Evolutionary conservation across 805 yeast genomes (phyloP), one percentile per base, ranked within the genome.

Genomic region (Wickerhamiella alocasiicola): DNA sequence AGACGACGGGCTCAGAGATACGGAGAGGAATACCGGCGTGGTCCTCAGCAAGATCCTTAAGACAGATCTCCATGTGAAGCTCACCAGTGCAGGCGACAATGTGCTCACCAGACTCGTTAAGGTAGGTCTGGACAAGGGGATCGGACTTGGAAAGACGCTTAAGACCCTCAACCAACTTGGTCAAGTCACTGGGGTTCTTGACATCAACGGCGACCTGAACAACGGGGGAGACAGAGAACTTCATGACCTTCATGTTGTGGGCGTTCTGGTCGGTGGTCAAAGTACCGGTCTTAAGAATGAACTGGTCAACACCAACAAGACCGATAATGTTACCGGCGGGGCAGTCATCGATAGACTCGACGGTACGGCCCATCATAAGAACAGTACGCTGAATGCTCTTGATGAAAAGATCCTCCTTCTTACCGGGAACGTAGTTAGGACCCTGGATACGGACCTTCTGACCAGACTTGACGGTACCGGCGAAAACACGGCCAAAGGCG

Each of bases 311-410:
- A 87, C 98, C 98, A 62, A 88, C 97, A 68, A 88, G 75, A 85
- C 97, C 98, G 65, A 87, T 78, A 80, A 88, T 88, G 95, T 88
- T 88, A 83, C 98, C 98, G 60, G 97, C 96, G 67, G 98, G 97
- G 74, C 94, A 82, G 75, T 88, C 97, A 63, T 88, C 97, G 62
- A 88, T 88, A 65, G 88, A 84, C 78, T 88, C 98, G 63, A 83
- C 93, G 68, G 73, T 69, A 74, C 96, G 83, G 68, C 98, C 98
- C 98, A 88, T 88, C 98, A 88, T 88, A 66, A 88, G 76, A 62
- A 88, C 98, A 61, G 95, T 91, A 79, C 98, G 88, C 78, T 88
- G 98, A 63, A 88, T 74, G 59, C 95, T 81, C 81, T 88, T 88
- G 65, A 88, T 55, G 85, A 88, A 91, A 61, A 88, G 75, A 64